Percentiles rank a stretch among this genome's conserved stretches.
Evolutionary conservation across 2,329 filamentous ascomycete genomes (phyloP).

Genomic region (Monosporascus sp.): DNA sequence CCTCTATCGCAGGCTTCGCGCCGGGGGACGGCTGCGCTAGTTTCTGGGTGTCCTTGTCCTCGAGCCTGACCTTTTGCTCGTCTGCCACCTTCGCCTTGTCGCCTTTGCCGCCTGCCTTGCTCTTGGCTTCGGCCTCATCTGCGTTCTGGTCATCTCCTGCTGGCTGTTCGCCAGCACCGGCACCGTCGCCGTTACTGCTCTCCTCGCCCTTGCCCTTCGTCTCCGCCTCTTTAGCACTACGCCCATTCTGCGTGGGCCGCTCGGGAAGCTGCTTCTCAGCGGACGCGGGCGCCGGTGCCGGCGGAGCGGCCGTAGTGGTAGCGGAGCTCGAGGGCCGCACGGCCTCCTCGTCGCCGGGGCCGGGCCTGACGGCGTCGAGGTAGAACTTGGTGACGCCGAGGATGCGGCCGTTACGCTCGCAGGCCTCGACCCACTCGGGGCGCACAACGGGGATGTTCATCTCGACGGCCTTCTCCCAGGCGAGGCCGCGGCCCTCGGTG

Average conservation of each 20-base stretch:
- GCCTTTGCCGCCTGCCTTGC: conserved; percentile 24
- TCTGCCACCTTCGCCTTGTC: conserved; percentile 28
- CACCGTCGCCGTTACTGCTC: conserved; percentile 7
- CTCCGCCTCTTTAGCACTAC: not conserved
- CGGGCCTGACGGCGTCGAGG: conserved; percentile 66
- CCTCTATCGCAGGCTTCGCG: conserved; percentile 16
- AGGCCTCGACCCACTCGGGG: conserved; percentile 97
- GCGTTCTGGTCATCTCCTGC: conserved; percentile 7
- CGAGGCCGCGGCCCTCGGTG: conserved; percentile 80
- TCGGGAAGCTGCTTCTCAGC: conserved; percentile 25
- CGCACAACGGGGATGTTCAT: conserved; percentile 97
- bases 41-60: conserved; percentile 51
- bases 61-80: conserved; percentile 52
- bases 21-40: conserved; percentile 41
- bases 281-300: conserved; percentile 15
- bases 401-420: conserved; percentile 86
- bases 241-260: conserved; percentile 15
- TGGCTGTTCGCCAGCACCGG: not conserved
- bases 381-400: conserved; percentile 95
- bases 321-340: conserved; percentile 11
- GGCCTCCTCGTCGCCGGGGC: conserved; percentile 32
- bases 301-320: conserved; percentile 14
- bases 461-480: conserved; percentile 95
- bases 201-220: conserved; percentile 4
- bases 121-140: conserved; percentile 15